Percentiles rank a stretch among this genome's conserved stretches.
phyloP scores from a whole-genome alignment of 441 rosid genomes.

The Monsonia emarginata region DNA sequence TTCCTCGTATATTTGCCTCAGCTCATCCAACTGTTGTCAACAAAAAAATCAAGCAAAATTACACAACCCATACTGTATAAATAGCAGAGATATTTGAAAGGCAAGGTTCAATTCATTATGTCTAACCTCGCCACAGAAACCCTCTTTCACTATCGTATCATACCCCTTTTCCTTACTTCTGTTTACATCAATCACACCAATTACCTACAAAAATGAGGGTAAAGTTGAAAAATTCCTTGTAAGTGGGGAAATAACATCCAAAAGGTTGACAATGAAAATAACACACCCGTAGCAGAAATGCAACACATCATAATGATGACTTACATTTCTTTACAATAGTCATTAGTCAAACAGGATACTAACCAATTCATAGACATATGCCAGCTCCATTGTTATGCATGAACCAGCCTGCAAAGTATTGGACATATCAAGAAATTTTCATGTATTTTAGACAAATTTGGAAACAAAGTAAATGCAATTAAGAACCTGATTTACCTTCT shows the following conservation, averaged over 20 bases:
- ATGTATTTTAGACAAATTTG: slow-evolving; percentile 5
- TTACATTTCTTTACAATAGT: not conserved
- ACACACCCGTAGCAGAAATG: not conserved
- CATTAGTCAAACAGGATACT: slow-evolving; percentile 11
- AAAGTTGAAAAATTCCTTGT: slow-evolving; percentile 6
- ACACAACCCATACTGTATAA: slow-evolving; percentile 3
- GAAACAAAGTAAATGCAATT: slow-evolving; percentile 6
- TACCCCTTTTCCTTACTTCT: slow-evolving; percentile 82
- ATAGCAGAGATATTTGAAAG: not conserved
- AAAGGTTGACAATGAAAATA: not conserved
- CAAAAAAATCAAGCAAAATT: slow-evolving; percentile 6
- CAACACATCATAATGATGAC: not conserved
- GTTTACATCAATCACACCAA: slow-evolving; percentile 75
- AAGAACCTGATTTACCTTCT: slow-evolving; percentile 43
- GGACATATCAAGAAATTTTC: slow-evolving; percentile 10
- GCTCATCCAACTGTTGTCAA: slow-evolving; percentile 67
- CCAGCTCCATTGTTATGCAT: slow-evolving; percentile 69
- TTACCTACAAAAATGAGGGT: slow-evolving; percentile 38
- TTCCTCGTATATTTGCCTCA: slow-evolving; percentile 89
- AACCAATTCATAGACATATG: slow-evolving; percentile 84
- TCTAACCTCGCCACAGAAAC: slow-evolving; percentile 85
- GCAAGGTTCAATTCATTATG: not conserved
- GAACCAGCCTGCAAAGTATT: slow-evolving; percentile 51
- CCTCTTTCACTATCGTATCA: slow-evolving; percentile 76
- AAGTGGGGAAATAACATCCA: not conserved